These are phyloP conservation scores for Phanerodontia chrysosporium DNA, from an alignment of 768 basidiomycete species.

Conservation along the genomic window DNA sequence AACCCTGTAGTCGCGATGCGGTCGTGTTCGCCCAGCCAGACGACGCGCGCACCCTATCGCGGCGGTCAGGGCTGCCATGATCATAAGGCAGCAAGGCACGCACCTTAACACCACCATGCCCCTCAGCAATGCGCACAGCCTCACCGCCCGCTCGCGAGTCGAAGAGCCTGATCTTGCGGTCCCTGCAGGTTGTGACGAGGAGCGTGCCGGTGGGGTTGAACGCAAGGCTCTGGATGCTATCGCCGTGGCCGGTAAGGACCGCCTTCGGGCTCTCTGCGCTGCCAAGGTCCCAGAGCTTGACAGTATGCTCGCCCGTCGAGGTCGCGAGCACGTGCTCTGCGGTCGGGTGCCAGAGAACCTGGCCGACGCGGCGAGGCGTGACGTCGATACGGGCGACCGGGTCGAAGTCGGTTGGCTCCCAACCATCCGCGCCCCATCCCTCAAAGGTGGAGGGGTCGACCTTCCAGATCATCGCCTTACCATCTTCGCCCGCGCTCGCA, in stretches of 20 bases:
- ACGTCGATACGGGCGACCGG: constrained; percentile 79
- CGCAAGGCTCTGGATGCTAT: constrained; percentile 81
- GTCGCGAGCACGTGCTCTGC: constrained; percentile 83
- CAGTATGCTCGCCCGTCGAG: constrained; percentile 77
- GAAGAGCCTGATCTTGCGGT: constrained; percentile 88
- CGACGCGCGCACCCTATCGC: constrained; percentile 63
- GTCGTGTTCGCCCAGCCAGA: constrained; percentile 89
- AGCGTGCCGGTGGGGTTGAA: constrained; percentile 81
- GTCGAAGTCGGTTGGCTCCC: constrained; percentile 80
- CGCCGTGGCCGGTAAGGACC: constrained; percentile 70
- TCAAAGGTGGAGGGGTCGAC: constrained; percentile 66
- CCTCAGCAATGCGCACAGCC: constrained; percentile 79
- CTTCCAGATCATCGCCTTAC: constrained; percentile 90
- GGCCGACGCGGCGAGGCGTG: constrained; percentile 86
- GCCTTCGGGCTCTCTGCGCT: constrained; percentile 59
- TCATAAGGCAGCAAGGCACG: neutral
- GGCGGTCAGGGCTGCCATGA: neutral
- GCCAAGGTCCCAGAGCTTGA: constrained; percentile 90
- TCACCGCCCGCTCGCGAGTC: constrained; percentile 82
- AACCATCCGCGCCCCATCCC: constrained; percentile 80
- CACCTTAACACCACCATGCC: constrained; percentile 85
- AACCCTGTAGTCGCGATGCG: constrained; percentile 94
- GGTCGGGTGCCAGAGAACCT: constrained; percentile 91
- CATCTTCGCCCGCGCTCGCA: constrained; percentile 92
- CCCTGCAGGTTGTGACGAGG: constrained; percentile 86